Evolutionary conservation across 164 flowering plant species (phyloP).

Genomic region (Euptelea pleiosperma): DNA sequence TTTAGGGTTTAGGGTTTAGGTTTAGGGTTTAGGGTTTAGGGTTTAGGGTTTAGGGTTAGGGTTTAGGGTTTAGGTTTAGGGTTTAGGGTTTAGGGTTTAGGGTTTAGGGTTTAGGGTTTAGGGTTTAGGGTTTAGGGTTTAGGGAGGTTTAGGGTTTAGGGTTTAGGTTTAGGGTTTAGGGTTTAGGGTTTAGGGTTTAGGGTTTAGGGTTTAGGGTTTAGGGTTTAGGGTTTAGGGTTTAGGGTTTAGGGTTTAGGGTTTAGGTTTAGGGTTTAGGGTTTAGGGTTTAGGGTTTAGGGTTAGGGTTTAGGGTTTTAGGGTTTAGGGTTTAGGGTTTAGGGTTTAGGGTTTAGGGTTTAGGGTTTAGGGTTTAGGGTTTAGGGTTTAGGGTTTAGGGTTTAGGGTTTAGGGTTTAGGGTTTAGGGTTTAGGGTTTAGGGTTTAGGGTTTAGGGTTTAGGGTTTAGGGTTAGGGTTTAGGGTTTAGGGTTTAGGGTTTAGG

Average conservation of each 20-base stretch:
- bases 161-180: constrained; percentile 1
- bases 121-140: background rate
- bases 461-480: constrained; percentile 16
- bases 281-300: background rate
- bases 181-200: background rate
- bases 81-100: constrained; percentile 3
- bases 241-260: background rate
- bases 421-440: constrained; percentile 19
- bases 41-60: constrained; percentile 3
- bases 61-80: constrained; percentile 2
- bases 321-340: background rate
- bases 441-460: constrained; percentile 24
- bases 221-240: background rate
- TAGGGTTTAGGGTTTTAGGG: constrained; percentile 1
- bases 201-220: background rate
- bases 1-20: background rate
- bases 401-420: constrained; percentile 16
- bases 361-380: constrained; percentile 23
- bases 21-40: constrained; percentile 4
- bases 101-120: constrained; percentile 1
- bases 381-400: constrained; percentile 18
- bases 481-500: constrained; percentile 18
- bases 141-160: background rate
- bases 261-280: background rate
- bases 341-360: constrained; percentile 18